Conservation (phyloP, 495 filamentous ascomycete species). For the Xylaria nigripes region DNA sequence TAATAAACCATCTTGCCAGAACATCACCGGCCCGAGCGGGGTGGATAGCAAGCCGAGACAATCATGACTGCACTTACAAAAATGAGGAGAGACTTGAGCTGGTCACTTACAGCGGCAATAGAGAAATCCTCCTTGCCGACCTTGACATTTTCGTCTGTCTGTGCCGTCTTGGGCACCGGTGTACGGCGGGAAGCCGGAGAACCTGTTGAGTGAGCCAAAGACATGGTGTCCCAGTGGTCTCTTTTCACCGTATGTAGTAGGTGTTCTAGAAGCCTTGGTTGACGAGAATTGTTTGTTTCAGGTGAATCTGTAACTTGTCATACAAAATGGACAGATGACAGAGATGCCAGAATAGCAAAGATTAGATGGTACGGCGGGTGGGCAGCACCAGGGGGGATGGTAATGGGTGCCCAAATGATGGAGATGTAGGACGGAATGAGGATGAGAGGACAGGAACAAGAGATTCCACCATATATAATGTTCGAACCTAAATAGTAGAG, state of each 20-base stretch:
- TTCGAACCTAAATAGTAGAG: not conserved
- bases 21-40: not conserved
- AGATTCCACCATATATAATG: not conserved
- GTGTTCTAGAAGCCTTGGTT: slow-evolving; percentile 2
- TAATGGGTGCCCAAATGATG: slow-evolving; percentile 5
- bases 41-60: not conserved
- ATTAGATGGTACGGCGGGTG: slow-evolving; percentile 17
- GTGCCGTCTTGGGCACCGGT: slow-evolving; percentile 24
- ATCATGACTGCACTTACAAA: slow-evolving; percentile 18
- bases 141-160: slow-evolving; percentile 40
- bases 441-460: slow-evolving; percentile 8
- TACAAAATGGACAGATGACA: slow-evolving; percentile 22
- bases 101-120: slow-evolving; percentile 25
- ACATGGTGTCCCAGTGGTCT: slow-evolving; percentile 32
- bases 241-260: slow-evolving; percentile 9
- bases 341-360: slow-evolving; percentile 23
- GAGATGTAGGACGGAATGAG: slow-evolving; percentile 5
- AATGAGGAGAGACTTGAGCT: slow-evolving; percentile 18
- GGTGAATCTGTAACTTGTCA: slow-evolving; percentile 15
- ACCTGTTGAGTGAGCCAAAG: slow-evolving; percentile 36
- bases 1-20: not conserved
- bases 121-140: slow-evolving; percentile 26
- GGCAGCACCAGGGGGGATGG: slow-evolving; percentile 6
- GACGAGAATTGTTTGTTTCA: slow-evolving; percentile 4
- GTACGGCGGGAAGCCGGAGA: slow-evolving; percentile 41